Evolutionary conservation across 2,329 filamentous ascomycete species (phyloP).

Genomic region (Fusarium mundagurra): DNA sequence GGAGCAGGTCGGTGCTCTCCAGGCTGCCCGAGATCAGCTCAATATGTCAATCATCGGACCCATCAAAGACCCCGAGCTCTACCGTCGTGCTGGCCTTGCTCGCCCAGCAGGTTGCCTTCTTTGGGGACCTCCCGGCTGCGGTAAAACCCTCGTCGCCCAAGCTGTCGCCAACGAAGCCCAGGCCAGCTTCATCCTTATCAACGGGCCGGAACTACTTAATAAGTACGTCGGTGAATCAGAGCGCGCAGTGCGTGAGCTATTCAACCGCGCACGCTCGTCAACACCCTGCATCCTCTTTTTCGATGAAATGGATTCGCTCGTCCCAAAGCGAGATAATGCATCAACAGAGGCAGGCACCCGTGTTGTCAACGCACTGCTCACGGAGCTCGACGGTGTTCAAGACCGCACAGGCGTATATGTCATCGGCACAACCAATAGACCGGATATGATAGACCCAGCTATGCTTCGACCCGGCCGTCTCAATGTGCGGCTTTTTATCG

Average conservation of each 20-base stretch:
- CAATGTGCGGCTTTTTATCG: slow-evolving; percentile 88
- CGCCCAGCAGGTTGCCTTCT: slow-evolving; percentile 89
- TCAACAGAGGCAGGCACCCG: slow-evolving; percentile 85
- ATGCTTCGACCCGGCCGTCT: slow-evolving; percentile 93
- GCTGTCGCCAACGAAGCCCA: slow-evolving; percentile 95
- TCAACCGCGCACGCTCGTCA: slow-evolving; percentile 84
- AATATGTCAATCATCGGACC: slow-evolving; percentile 88
- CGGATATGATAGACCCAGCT: slow-evolving; percentile 95
- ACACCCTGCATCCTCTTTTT: slow-evolving; percentile 97
- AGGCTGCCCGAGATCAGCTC: slow-evolving; percentile 81
- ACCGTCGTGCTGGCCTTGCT: slow-evolving; percentile 79
- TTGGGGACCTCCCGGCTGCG: slow-evolving; percentile 96
- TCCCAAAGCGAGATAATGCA: slow-evolving; percentile 81
- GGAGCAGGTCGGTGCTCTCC: slow-evolving; percentile 88
- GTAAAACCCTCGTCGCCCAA: slow-evolving; percentile 95
- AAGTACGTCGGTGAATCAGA: slow-evolving; percentile 98
- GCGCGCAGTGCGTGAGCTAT: slow-evolving; percentile 90
- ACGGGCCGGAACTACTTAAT: slow-evolving; percentile 94
- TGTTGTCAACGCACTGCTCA: slow-evolving; percentile 94
- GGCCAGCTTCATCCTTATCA: slow-evolving; percentile 98
- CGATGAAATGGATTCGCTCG: slow-evolving; percentile 94
- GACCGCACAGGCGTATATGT: slow-evolving; percentile 89
- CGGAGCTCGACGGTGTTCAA: slow-evolving; percentile 88
- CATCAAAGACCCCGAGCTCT: slow-evolving; percentile 83
- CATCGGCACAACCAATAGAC: slow-evolving; percentile 92